Evolutionary conservation across 805 yeast genomes (phyloP).

Genomic region (Kazachstania africana): DNA sequence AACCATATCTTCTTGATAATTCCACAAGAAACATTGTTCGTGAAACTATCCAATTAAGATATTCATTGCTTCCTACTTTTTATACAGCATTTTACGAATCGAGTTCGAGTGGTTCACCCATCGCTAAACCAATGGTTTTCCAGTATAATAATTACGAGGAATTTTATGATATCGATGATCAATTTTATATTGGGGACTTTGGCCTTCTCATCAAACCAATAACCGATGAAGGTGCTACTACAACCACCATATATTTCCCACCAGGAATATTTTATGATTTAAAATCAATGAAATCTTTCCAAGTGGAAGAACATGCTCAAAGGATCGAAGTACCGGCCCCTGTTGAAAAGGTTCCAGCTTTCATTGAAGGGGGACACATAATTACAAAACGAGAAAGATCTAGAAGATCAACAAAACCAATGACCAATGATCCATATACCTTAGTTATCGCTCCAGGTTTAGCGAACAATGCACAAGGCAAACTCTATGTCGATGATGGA

Average conservation of each 20-base stretch:
- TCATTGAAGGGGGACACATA: constrained; percentile 69
- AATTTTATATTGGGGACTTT: constrained; percentile 63
- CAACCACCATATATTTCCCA: constrained; percentile 28
- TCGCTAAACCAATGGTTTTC: constrained; percentile 58
- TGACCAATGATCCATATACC: constrained; percentile 74
- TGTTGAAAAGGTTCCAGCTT: constrained; percentile 56
- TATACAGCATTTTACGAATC: constrained; percentile 71
- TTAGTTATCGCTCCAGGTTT: constrained; percentile 47
- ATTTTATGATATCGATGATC: constrained; percentile 59
- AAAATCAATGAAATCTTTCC: constrained; percentile 22
- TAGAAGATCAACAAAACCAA: constrained; percentile 68
- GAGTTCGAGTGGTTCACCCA: constrained; percentile 51
- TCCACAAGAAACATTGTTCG: constrained; percentile 56
- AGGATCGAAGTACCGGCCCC: constrained; percentile 31
- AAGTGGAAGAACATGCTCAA: constrained; percentile 4
- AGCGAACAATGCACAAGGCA: constrained; percentile 42
- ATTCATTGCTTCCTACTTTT: constrained; percentile 61
- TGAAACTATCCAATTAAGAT: constrained; percentile 63
- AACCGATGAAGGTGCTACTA: constrained; percentile 37
- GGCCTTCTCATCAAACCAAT: constrained; percentile 78
- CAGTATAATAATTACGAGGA: constrained; percentile 32
- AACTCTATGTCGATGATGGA: constrained; percentile 77
- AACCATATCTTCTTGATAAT: constrained; percentile 79
- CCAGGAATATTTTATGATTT: constrained; percentile 50
- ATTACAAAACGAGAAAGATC: constrained; percentile 56